Percentiles rank a stretch among this genome's conserved stretches.
These are phyloP conservation scores for Eutrema japonicum DNA, from an alignment of 345 rosid genomes.

Conservation along the genomic window DNA sequence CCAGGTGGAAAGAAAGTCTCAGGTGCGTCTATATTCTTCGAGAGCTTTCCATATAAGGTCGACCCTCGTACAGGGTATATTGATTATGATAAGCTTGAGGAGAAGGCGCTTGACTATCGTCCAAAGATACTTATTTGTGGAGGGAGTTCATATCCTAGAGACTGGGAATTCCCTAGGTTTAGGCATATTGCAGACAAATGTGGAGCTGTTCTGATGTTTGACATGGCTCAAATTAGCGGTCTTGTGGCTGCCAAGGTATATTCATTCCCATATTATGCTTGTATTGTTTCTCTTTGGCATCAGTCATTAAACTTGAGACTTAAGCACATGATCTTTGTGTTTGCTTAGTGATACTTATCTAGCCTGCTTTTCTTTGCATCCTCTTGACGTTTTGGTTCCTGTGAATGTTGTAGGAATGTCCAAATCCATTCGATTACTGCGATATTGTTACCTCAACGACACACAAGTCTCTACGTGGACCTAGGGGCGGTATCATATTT, in stretches of 20 bases:
- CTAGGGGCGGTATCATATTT: slow-evolving; percentile 91
- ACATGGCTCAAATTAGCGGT: slow-evolving; percentile 87
- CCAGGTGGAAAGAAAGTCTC: slow-evolving; percentile 79
- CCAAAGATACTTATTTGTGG: slow-evolving; percentile 89
- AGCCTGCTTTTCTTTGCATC: not conserved
- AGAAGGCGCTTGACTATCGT: slow-evolving; percentile 80
- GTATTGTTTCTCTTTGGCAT: slow-evolving; percentile 11
- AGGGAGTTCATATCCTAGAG: slow-evolving; percentile 87
- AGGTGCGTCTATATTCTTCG: slow-evolving; percentile 78
- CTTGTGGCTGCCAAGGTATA: slow-evolving; percentile 90
- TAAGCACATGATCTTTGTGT: slow-evolving; percentile 15
- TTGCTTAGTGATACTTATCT: not conserved
- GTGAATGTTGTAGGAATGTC: slow-evolving; percentile 57
- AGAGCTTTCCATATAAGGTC: slow-evolving; percentile 82
- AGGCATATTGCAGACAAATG: slow-evolving; percentile 77
- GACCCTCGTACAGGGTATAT: slow-evolving; percentile 70
- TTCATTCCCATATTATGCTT: not conserved
- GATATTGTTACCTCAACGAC: slow-evolving; percentile 95
- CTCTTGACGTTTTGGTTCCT: slow-evolving; percentile 31
- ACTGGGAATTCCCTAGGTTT: slow-evolving; percentile 79
- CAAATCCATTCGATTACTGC: slow-evolving; percentile 80
- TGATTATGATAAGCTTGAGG: slow-evolving; percentile 82
- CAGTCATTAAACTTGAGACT: slow-evolving; percentile 11
- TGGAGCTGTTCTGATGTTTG: slow-evolving; percentile 73
- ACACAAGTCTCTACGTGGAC: slow-evolving; percentile 92